These are phyloP conservation scores for Leptographium wingfieldii DNA, from an alignment of 2,329 filamentous ascomycete genomes.

Conservation along the genomic window DNA sequence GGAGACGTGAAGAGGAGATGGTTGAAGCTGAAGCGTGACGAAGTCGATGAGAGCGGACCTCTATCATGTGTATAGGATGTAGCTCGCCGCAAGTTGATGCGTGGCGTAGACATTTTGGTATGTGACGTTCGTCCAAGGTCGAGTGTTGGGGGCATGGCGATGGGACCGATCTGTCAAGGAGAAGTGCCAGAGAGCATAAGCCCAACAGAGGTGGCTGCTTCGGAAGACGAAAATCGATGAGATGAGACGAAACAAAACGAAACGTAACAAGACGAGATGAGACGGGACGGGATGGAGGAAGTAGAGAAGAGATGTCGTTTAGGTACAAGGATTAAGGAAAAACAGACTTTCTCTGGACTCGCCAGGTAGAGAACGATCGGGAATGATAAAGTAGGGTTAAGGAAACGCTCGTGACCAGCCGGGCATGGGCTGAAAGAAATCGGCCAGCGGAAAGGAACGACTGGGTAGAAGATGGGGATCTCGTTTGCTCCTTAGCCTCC, in stretches of 20 bases:
- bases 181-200: too few species aligned
- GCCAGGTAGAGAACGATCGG: background rate
- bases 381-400: background rate
- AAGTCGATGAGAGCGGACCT: slow-evolving; percentile 44
- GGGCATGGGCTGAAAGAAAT: background rate
- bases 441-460: background rate
- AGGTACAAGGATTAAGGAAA: background rate
- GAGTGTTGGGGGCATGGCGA: slow-evolving; percentile 32
- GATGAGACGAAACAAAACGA: background rate
- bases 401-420: background rate
- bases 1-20: slow-evolving; percentile 55
- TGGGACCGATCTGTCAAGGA: background rate
- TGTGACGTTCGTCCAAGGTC: slow-evolving; percentile 31
- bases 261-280: background rate
- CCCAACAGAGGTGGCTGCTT: background rate
- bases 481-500: background rate
- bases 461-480: background rate
- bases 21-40: slow-evolving; percentile 52
- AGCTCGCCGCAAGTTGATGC: slow-evolving; percentile 45
- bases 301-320: background rate
- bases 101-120: slow-evolving; percentile 38
- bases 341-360: background rate
- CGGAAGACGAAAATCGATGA: background rate
- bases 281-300: background rate
- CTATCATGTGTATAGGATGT: slow-evolving; percentile 45